Base-by-base conservation (phyloP, 225 moss, liverwort and hornwort genomes). In the Sphagnum tenellum region DNA sequence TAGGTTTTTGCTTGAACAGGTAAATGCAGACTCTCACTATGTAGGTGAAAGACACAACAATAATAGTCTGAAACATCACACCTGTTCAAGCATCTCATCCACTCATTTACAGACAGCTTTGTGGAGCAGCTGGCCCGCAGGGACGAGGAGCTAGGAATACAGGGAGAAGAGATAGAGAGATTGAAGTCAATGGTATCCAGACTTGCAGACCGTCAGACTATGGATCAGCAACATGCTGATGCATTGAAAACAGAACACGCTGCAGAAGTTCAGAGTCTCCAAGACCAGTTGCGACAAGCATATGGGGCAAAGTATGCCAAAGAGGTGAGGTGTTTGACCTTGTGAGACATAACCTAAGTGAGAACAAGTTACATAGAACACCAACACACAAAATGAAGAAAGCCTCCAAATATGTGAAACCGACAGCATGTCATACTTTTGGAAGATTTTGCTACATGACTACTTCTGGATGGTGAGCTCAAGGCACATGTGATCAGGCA, bases 1-100 rank as follows among this genome's bases (percentile, higher is more conserved):
- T 56, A 78, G 82, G 57, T 62, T 84, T 69, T 77, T 91, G 12
- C 75, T 89, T 49, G 87, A 87, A 49, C 89, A 94, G 80, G 94
- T 89, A 74, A 67, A 60, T 9, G 65, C 1, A 29, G 29, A 29
- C 29, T 29, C 29, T 29, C 9, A 62, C 8, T 11, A 56, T 56
- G 56, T 11, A 56, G 3, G 56, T 12, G 56, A 56, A 11, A 13
- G 56, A 11, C 10, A 56, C 4, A 4, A 56, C 29, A 29, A 29
- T 29, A 29, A 29, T 29, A 29, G 29, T 29, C 29, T 29, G 29
- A 29, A 29, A 29, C 29, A 29, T 29, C 29, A 29, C 29, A 29
- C 29, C 4, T 12, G 59, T 60, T 44, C 29, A 13, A 29, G 29
- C 29, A 29, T 29, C 29, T 29, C 29, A 29, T 29, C 29, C 29